Conservation (phyloP, 129 eudicot genomes). For the Logfia minima region DNA sequence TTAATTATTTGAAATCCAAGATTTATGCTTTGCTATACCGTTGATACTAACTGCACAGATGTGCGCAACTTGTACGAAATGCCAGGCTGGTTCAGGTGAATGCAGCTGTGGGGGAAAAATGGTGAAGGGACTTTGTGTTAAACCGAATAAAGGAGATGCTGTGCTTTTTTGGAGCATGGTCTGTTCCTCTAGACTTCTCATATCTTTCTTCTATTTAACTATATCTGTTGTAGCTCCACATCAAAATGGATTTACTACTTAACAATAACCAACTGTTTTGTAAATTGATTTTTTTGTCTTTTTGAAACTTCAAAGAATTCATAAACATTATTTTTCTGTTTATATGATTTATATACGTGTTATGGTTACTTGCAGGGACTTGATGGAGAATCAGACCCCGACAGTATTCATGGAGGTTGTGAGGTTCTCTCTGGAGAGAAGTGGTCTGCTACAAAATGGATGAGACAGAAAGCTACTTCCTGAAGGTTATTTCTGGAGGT, state of each 20-base stretch:
- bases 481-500: slow-evolving; percentile 21
- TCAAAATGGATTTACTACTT: background rate
- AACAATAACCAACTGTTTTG: background rate
- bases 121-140: slow-evolving; percentile 78
- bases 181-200: slow-evolving; percentile 32
- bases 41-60: slow-evolving; percentile 2
- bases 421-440: slow-evolving; percentile 84
- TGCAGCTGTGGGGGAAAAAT: slow-evolving; percentile 97
- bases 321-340: background rate
- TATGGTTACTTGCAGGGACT: slow-evolving; percentile 58
- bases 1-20: background rate
- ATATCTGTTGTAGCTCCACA: background rate
- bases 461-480: slow-evolving; percentile 68
- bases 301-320: background rate
- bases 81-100: slow-evolving; percentile 87
- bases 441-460: slow-evolving; percentile 99
- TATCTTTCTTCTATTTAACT: background rate
- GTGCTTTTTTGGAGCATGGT: slow-evolving; percentile 99
- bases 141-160: slow-evolving; percentile 93
- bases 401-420: slow-evolving; percentile 94
- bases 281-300: background rate
- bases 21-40: background rate
- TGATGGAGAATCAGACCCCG: slow-evolving; percentile 75
- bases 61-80: slow-evolving; percentile 11
- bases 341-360: background rate